Percentiles rank a stretch among this genome's conserved stretches.
Evolutionary conservation across 257 asterid species (phyloP).

Genomic region (Solanum medicagineum): DNA sequence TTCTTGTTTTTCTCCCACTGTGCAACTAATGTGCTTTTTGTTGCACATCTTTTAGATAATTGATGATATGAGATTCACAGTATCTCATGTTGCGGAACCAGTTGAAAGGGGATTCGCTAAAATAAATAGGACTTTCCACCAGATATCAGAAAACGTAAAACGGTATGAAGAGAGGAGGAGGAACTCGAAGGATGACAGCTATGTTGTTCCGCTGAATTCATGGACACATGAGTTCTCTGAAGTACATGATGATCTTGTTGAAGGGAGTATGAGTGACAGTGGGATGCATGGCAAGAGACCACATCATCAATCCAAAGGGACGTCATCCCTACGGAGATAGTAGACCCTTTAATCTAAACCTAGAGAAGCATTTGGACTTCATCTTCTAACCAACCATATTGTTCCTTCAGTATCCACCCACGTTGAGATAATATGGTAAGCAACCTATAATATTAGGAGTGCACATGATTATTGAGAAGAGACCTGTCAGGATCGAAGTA

Average conservation of each 20-base stretch:
- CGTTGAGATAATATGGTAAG: not conserved
- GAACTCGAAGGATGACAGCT: slow-evolving; percentile 72
- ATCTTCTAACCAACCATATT: not conserved
- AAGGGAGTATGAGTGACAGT: slow-evolving; percentile 77
- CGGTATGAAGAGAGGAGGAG: slow-evolving; percentile 47
- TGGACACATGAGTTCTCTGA: slow-evolving; percentile 59
- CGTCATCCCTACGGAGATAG: slow-evolving; percentile 28
- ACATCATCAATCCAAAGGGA: slow-evolving; percentile 23
- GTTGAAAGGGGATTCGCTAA: slow-evolving; percentile 91
- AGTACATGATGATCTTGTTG: slow-evolving; percentile 41
- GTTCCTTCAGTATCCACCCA: not conserved
- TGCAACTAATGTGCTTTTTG: not conserved
- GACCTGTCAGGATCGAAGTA: not conserved
- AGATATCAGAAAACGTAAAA: slow-evolving; percentile 88
- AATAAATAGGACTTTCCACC: slow-evolving; percentile 69
- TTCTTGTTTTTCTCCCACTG: not conserved
- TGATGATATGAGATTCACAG: slow-evolving; percentile 96
- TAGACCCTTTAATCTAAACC: slow-evolving; percentile 24
- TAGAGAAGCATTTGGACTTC: not conserved
- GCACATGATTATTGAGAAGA: not conserved
- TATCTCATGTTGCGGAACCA: slow-evolving; percentile 85
- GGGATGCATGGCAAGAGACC: slow-evolving; percentile 41
- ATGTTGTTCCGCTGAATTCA: slow-evolving; percentile 66
- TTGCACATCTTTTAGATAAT: slow-evolving; percentile 38
- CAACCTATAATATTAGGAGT: not conserved